These are phyloP conservation scores for Cadophora gregata DNA, from an alignment of 2,329 filamentous ascomycete genomes.

Conservation along the genomic window DNA sequence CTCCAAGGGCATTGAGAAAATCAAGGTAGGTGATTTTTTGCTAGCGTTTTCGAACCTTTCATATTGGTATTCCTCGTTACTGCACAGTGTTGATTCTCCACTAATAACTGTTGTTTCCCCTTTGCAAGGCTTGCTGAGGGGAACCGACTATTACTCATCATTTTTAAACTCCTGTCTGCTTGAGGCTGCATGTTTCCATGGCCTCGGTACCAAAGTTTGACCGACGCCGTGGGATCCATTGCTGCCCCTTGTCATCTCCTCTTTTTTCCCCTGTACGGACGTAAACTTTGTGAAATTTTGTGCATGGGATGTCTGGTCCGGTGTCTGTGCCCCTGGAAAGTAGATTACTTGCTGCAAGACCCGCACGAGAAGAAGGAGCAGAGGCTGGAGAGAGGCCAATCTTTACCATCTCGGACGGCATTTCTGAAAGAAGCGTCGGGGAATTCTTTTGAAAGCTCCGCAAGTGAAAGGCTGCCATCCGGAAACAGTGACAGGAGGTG, in stretches of 20 bases:
- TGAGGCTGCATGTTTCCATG: not conserved
- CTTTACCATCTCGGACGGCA: not conserved
- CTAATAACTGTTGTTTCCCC: too few species aligned
- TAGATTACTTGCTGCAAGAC: not conserved
- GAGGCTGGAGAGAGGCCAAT: not conserved
- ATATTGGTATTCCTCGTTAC: too few species aligned
- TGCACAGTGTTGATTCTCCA: too few species aligned
- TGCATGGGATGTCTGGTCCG: slow-evolving; percentile 6
- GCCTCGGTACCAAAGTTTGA: slow-evolving; percentile 6
- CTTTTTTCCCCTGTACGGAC: not conserved
- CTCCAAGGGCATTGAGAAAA: not conserved
- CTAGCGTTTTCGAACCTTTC: too few species aligned
- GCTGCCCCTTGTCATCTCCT: slow-evolving; percentile 1
- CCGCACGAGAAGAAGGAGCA: not conserved
- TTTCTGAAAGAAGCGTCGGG: not conserved
- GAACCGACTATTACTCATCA: not conserved
- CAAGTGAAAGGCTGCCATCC: not conserved
- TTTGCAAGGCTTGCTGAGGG: too few species aligned
- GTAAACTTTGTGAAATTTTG: slow-evolving; percentile 1
- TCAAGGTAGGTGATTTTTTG: too few species aligned
- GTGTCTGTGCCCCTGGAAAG: not conserved
- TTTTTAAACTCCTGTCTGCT: not conserved
- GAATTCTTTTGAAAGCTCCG: not conserved
- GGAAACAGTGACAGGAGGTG: not conserved
- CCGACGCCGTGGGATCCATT: slow-evolving; percentile 5